phyloP scores from a whole-genome alignment of 164 flowering plant species.

The Berberis vulgaris region DNA sequence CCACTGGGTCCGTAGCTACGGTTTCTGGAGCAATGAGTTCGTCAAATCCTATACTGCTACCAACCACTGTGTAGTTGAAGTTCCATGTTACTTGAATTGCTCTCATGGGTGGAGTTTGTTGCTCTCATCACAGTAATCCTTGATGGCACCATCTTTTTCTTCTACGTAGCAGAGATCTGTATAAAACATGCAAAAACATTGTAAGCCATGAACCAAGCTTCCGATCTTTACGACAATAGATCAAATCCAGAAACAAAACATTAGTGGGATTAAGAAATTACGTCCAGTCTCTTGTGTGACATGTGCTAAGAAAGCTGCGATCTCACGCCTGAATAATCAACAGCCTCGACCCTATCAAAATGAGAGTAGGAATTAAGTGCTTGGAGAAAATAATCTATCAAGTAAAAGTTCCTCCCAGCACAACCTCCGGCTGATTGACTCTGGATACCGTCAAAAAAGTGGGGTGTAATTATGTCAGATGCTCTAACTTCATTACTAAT shows the following conservation, averaged over 20 bases:
- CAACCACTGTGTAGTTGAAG: conserved; percentile 32
- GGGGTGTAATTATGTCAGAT: conserved; percentile 24
- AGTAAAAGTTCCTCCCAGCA: conserved; percentile 27
- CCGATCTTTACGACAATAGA: background rate
- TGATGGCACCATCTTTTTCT: conserved; percentile 25
- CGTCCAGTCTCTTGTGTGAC: conserved; percentile 35
- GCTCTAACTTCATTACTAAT: conserved; percentile 13
- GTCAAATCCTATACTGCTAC: conserved; percentile 29
- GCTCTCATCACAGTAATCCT: conserved; percentile 21
- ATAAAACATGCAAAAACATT: background rate
- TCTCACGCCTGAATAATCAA: conserved; percentile 30
- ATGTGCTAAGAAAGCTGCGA: conserved; percentile 38
- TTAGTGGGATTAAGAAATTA: conserved; percentile 8
- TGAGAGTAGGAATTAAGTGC: conserved; percentile 18
- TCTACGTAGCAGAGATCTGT: conserved; percentile 35
- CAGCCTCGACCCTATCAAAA: conserved; percentile 24
- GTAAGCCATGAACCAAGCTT: background rate
- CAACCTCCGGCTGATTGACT: conserved; percentile 20
- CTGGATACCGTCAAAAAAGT: conserved; percentile 29
- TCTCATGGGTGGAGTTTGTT: conserved; percentile 24
- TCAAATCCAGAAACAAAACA: background rate
- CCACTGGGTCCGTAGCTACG: conserved; percentile 18
- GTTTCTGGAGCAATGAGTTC: conserved; percentile 26
- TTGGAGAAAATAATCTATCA: conserved; percentile 19
- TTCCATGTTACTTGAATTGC: conserved; percentile 36